Evolutionary conservation across 1,284 basidiomycete genomes (phyloP).

Genomic region (Apiotrichum gracile): DNA sequence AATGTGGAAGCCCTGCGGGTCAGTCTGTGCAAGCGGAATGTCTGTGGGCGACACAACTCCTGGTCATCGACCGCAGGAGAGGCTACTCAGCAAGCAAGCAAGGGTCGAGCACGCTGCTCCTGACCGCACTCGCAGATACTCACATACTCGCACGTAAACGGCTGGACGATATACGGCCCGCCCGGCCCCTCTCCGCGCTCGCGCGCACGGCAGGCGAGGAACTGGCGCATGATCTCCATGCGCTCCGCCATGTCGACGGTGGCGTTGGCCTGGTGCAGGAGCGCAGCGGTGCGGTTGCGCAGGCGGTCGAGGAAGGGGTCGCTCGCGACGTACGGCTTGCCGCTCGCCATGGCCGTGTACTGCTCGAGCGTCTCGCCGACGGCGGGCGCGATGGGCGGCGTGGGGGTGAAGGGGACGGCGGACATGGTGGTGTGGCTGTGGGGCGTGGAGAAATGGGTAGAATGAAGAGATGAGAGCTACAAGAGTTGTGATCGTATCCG

Average conservation of each 20-base stretch:
- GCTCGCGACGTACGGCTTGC: conserved; percentile 27
- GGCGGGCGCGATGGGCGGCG: neutral
- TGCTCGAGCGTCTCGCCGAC: neutral
- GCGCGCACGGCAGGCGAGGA: conserved; percentile 12
- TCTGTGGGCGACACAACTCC: neutral
- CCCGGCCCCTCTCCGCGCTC: no score
- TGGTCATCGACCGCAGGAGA: no score
- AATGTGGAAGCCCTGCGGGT: conserved; percentile 42
- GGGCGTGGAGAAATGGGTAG: no score
- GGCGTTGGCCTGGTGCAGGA: conserved; percentile 24
- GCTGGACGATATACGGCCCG: conserved; percentile 14
- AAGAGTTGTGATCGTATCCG: no score
- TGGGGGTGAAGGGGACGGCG: neutral
- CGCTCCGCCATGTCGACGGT: conserved; percentile 18
- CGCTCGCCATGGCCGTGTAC: conserved; percentile 22
- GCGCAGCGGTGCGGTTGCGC: conserved; percentile 12
- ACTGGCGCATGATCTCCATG: conserved; percentile 20
- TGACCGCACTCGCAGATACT: conserved; percentile 7
- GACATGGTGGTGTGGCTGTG: no score
- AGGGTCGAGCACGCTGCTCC: no score
- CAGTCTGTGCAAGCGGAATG: neutral
- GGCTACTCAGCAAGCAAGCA: no score
- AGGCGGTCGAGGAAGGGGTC: conserved; percentile 34
- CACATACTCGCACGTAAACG: conserved; percentile 42
- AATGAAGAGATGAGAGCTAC: no score